Conservation (phyloP, 495 filamentous ascomycete species). For the Aspergillus funiculosus region DNA sequence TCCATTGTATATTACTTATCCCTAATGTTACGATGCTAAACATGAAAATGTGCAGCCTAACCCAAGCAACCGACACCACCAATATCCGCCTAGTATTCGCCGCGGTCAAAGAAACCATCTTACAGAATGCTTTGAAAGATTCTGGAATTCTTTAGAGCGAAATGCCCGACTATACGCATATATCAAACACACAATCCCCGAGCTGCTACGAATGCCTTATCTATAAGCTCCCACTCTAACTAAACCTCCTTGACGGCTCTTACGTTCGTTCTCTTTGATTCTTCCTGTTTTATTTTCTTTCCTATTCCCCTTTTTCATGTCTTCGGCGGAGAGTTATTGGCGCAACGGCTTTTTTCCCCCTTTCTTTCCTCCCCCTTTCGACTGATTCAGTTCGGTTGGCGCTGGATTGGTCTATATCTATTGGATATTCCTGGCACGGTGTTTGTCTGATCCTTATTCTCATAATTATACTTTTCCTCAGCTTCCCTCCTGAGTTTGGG, state of each 20-base stretch:
- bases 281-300: conserved; percentile 16
- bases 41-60: conserved; percentile 57
- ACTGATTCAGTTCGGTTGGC: no score
- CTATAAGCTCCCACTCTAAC: conserved; percentile 2
- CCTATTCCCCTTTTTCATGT: conserved; percentile 16
- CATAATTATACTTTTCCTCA: conserved; percentile 1
- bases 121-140: conserved; percentile 96
- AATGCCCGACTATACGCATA: neutral
- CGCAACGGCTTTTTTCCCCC: conserved; percentile 29
- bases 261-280: conserved; percentile 21
- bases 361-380: no score
- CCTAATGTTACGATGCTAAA: conserved; percentile 23
- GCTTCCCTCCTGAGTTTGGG: conserved; percentile 1
- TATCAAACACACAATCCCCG: neutral
- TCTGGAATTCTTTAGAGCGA: conserved; percentile 76
- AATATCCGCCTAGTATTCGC: conserved; percentile 98
- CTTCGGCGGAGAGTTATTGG: conserved; percentile 32
- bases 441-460: conserved; percentile 14
- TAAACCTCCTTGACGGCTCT: conserved; percentile 8
- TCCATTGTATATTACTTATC: conserved; percentile 7
- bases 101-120: conserved; percentile 96
- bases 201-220: neutral
- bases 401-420: conserved; percentile 26
- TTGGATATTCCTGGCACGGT: conserved; percentile 20
- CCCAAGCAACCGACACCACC: conserved; percentile 96